Base-by-base conservation (phyloP, 176 grass and related monocot species). In the Musa acuminata region DNA sequence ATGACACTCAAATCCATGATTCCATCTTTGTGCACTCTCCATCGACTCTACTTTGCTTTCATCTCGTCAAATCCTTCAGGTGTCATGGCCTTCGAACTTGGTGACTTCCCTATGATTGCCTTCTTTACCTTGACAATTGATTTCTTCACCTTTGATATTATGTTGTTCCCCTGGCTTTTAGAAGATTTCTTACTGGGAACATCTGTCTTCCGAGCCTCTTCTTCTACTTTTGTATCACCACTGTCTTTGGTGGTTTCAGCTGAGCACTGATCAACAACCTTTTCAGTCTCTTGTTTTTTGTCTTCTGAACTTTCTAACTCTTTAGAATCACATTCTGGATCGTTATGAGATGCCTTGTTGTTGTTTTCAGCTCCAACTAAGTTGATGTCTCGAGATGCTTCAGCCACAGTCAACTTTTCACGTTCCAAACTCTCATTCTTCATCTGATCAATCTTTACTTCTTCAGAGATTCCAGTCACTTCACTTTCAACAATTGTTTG, bases 51-150 rank as follows among this genome's bases (percentile, higher is more conserved):
- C 54, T 74, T 74, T 10, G 22, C 53, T 43, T 74, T 35, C 35
- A 21, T 9, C n/a, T 73, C 52, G 27, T 54, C 22, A 9, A 14
- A n/a, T 58, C 13, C 52, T 58, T 74, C 54, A 48, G 73, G 19
- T 21, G 57, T 20, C 54, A 62, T 64, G 12, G 58, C 64, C 48
- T 76, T 76, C 12, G 58, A 52, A 76, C 57, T 76, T 62, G 74
- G 74, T 16, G 74, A 76, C 20, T 76, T 76, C 19, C 74, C 74
- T 64, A 63, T 62, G 1, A 76, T 64, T 49, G 74, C 74, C 19
- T 76, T 76, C 19, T 51, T 76, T 19, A 76, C 74, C 59, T 76
- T 76, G 1, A 64, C 58, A 76, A 76, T 76, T 25, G 74, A 76
- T 59, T 52, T 24, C 35, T 76, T 76, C 43, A 76, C 58, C 26